A percentile compares a stretch with the other conserved stretches of the same genome.
Evolutionary conservation across 352 stramenopile genomes (phyloP).

Genomic region (Aphanomyces astaci): DNA sequence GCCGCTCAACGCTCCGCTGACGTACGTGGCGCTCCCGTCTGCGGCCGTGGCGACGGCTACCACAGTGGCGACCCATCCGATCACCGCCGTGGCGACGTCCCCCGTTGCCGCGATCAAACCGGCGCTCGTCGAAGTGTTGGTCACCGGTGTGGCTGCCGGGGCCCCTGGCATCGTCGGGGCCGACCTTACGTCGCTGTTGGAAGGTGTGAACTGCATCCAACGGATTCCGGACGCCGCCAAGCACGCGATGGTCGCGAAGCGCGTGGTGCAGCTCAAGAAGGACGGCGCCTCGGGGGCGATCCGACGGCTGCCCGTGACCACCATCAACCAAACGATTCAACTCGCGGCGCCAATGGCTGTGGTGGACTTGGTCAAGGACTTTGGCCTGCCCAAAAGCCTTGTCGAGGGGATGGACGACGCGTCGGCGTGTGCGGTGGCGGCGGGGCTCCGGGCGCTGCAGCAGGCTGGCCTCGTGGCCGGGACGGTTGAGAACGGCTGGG

Average conservation of each 20-base stretch:
- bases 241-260: constrained; percentile 87
- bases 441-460: constrained; percentile 91
- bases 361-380: constrained; percentile 76
- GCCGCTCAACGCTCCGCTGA: constrained; percentile 32
- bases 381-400: constrained; percentile 83
- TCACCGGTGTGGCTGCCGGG: constrained; percentile 88
- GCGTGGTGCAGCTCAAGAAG: constrained; percentile 86
- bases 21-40: constrained; percentile 26
- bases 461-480: constrained; percentile 77
- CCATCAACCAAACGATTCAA: constrained; percentile 69
- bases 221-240: constrained; percentile 54
- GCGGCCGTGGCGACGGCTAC: constrained; percentile 39
- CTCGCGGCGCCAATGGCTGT: constrained; percentile 76
- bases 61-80: constrained; percentile 30
- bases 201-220: constrained; percentile 86
- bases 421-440: constrained; percentile 90
- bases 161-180: constrained; percentile 77
- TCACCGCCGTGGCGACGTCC: constrained; percentile 35
- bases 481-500: constrained; percentile 35
- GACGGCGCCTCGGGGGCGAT: constrained; percentile 36
- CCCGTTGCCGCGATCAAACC: constrained; percentile 45
- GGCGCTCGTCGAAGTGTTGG: constrained; percentile 55
- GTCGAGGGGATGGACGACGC: constrained; percentile 92
- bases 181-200: constrained; percentile 84
- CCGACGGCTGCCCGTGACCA: constrained; percentile 43